Percentiles rank a stretch among this genome's conserved stretches.
Evolutionary conservation across 2,329 filamentous ascomycete species (phyloP).

Genomic region (Pezizomycotina sp.): DNA sequence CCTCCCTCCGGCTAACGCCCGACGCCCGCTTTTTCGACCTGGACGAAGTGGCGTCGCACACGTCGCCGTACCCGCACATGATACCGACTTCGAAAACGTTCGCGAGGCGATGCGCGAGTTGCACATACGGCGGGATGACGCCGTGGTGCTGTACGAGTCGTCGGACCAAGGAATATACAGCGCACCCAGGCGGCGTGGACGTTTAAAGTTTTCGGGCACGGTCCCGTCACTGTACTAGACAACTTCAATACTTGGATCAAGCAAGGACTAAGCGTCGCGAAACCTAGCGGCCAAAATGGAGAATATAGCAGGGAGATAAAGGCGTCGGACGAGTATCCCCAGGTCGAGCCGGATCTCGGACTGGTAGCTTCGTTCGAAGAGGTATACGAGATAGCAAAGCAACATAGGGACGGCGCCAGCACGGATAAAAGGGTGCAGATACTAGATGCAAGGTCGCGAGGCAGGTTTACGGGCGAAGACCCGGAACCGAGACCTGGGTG

Average conservation of each 20-base stretch:
- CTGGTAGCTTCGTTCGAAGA: constrained; percentile 70
- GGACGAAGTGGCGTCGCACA: constrained; percentile 74
- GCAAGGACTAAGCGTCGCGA: constrained; percentile 63
- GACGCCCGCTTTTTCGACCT: constrained; percentile 91
- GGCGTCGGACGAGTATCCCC: constrained; percentile 31
- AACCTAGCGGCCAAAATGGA: constrained; percentile 36
- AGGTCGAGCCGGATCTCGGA: constrained; percentile 38
- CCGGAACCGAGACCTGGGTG: constrained; percentile 65
- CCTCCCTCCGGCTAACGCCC: constrained; percentile 51
- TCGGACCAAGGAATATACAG: constrained; percentile 87
- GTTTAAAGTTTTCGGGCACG: constrained; percentile 73
- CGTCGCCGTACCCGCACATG: constrained; percentile 91
- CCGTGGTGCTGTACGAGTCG: constrained; percentile 83
- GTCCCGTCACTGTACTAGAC: constrained; percentile 75
- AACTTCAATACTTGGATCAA: constrained; percentile 94
- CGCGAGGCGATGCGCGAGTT: constrained; percentile 70
- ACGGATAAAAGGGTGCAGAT: constrained; percentile 78
- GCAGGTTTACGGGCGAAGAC: constrained; percentile 65
- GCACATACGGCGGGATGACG: constrained; percentile 74
- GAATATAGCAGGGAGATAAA: constrained; percentile 24
- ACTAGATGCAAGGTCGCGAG: constrained; percentile 65
- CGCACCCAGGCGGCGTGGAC: constrained; percentile 93
- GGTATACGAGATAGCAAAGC: constrained; percentile 57
- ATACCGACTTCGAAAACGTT: constrained; percentile 68
- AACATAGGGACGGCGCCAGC: constrained; percentile 46